Base-by-base conservation (phyloP, 2,329 filamentous ascomycete species). In the Gliomastix tumulicola region DNA sequence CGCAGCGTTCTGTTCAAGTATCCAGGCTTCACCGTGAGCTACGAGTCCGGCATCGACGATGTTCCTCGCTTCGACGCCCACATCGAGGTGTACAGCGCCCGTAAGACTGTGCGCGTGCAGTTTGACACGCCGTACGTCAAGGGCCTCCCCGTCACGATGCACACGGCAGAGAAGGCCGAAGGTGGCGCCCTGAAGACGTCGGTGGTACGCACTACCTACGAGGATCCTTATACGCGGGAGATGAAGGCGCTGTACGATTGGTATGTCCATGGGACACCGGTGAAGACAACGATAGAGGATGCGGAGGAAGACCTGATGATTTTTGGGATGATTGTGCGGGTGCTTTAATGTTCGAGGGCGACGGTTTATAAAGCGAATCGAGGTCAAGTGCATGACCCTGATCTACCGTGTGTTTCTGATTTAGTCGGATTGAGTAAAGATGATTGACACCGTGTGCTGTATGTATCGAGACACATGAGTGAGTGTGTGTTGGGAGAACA, bases 51-150 rank as follows among this genome's bases (percentile, higher is more conserved):
- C 0, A 62, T 75, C 18, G 68, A 75, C 40, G 47, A 52, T 2
- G 63, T 79, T 7, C 69, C 73, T 0, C 44, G 54, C 4, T 74
- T 74, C 41, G 69, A 74, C 40, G 65, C 68, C 0, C 60, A 65
- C 36, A 43, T 74, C 5, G 64, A 62, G 6, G 53, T 79, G 0
- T 78, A 73, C 41, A 67, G 66, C 1, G 51, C 59, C 22, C 57
- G 57, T 7, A 79, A 78, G 55, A 63, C 63, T 0, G 65, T 79
- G 2, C 60, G 55, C 7, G 55, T 79, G 8, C 16, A 66, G 30
- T 75, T 71, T 44, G 70, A 78, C 35, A 69, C 70, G 2, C 74
- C 73, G 0, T 74, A 67, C 40, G 60, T 74, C 8, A 71, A 71
- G 43, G 70, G 65, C 0, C 51, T 73, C 12, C 65, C 66, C 0